Evolutionary conservation across 2,329 filamentous ascomycete species (phyloP), one percentile per base, ranked within the genome.

Genomic region (Penicillium sp.): DNA sequence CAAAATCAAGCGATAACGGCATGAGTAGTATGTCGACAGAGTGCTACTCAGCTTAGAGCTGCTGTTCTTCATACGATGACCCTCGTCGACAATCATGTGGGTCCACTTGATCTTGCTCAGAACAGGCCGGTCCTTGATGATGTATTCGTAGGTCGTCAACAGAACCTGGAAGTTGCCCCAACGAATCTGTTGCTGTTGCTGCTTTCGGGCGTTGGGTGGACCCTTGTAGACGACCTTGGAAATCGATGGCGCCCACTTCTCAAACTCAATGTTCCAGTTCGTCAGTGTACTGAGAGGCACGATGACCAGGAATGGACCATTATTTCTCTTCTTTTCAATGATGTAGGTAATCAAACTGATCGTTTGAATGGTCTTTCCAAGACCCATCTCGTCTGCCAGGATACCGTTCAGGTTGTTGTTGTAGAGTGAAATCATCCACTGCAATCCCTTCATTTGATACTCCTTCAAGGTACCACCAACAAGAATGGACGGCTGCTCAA

Each of bases 381-480:
- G 85, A 82, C 92, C 92, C 92, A 98, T 98, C 69, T 98, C 92
- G 58, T 98, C 92, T 42, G 92, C 92, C 55, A 98, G 73, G 51
- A 98, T 96, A 76, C 92, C 92, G 64, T 98, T 98, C 50, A 98
- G 78, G 67, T 95, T 98, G 74, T 98, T 98, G 80, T 98, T 98
- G 77, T 96, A 98, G 10, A 98, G 76, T 10, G 92, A 98, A 44
- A 98, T 82, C 92, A 98, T 98, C 92, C 92, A 98, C 65, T 98
- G 90, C 32, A 98, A 72, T 76, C 92, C 92, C 79, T 95, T 96
- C 67, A 98, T 53, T 69, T 98, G 92, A 67, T 98, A 98, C 64
- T 98, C 92, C 66, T 98, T 98, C 51, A 98, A 74, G 8, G 74
- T 85, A 59, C 92, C 92, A 61, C 92, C 92, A 47, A 96, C 87